Conservation (phyloP, 768 basidiomycete genomes). For the Collybiopsis luxurians region DNA sequence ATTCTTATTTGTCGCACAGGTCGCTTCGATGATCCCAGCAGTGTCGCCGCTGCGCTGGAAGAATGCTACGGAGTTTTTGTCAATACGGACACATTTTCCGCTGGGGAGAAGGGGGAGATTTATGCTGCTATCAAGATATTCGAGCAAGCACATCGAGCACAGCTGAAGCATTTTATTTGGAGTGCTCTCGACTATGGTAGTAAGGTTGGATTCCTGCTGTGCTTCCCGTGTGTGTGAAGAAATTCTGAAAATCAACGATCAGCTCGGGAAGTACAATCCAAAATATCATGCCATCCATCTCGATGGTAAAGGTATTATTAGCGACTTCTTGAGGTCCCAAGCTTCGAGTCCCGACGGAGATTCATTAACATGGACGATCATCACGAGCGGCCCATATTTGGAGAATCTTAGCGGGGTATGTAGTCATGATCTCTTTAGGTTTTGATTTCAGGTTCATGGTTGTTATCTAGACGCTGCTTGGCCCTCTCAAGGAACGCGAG, state of each 20-base stretch:
- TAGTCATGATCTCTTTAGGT: neutral
- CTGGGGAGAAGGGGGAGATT: conserved; percentile 3
- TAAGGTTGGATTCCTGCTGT: neutral
- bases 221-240: too few relatives aligned
- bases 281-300: conserved; percentile 37
- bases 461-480: conserved; percentile 23
- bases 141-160: conserved; percentile 1
- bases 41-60: conserved; percentile 28
- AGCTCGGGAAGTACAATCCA: neutral
- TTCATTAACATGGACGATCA: conserved; percentile 30
- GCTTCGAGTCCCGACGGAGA: conserved; percentile 26
- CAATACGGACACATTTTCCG: conserved; percentile 12
- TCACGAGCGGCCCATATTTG: conserved; percentile 38
- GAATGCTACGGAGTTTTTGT: conserved; percentile 26
- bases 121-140: conserved; percentile 2
- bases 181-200: neutral
- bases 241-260: neutral
- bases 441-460: neutral
- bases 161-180: conserved; percentile 7
- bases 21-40: conserved; percentile 11
- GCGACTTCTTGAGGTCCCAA: conserved; percentile 35
- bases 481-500: conserved; percentile 30
- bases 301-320: conserved; percentile 40
- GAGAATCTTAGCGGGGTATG: conserved; percentile 34
- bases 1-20: neutral